These are phyloP conservation scores for Calonectria honghensis DNA, from an alignment of 2,329 filamentous ascomycete genomes.

Conservation along the genomic window DNA sequence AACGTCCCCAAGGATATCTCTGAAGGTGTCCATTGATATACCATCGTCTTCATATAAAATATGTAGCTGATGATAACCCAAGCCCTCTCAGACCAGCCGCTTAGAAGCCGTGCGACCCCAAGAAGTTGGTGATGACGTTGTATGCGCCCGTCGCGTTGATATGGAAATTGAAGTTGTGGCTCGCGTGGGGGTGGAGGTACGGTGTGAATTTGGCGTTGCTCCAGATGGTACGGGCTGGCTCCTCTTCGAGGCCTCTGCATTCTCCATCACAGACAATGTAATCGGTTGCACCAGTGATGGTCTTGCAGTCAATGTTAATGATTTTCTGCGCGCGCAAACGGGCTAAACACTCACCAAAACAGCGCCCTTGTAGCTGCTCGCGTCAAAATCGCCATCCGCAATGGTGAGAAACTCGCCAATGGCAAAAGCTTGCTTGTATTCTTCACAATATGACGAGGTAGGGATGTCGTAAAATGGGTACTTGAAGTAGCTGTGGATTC, in stretches of 20 bases:
- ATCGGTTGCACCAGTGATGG: constrained; percentile 45
- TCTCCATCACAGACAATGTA: constrained; percentile 54
- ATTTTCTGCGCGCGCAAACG: too few species aligned
- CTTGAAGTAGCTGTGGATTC: constrained; percentile 42
- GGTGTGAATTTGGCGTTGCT: constrained; percentile 43
- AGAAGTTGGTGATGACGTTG: constrained; percentile 43
- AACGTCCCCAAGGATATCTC: not conserved
- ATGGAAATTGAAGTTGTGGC: constrained; percentile 49
- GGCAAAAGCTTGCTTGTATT: constrained; percentile 44
- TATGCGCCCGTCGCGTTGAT: constrained; percentile 42
- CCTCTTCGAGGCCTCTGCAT: constrained; percentile 53
- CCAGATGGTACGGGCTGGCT: constrained; percentile 48
- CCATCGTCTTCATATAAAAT: not conserved
- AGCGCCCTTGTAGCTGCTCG: constrained; percentile 43
- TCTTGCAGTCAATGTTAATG: constrained; percentile 15
- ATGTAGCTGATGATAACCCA: not conserved
- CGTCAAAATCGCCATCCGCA: constrained; percentile 44
- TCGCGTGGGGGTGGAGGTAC: constrained; percentile 45
- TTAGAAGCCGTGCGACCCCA: constrained; percentile 37
- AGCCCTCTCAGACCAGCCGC: too few species aligned
- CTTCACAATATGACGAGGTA: constrained; percentile 40
- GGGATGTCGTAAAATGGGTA: constrained; percentile 44
- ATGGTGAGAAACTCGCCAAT: constrained; percentile 48
- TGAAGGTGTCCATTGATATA: not conserved
- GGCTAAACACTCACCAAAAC: constrained; percentile 36